Evolutionary conservation across 192 early-diverging fungal species (phyloP).

Genomic region (Coemansia sp.): DNA sequence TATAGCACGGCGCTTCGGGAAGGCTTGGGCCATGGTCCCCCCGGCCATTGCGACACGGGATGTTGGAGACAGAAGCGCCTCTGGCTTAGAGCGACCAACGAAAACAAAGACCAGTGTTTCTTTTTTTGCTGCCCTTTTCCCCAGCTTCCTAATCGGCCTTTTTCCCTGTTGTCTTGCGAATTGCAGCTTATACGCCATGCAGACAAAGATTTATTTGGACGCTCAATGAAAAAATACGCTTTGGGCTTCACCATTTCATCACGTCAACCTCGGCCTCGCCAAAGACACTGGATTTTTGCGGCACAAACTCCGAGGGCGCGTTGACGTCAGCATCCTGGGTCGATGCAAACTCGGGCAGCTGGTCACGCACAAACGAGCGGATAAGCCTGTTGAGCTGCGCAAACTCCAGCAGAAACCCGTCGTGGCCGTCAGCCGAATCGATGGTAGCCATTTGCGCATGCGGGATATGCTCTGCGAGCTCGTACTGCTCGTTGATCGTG

Average conservation of each 20-base stretch:
- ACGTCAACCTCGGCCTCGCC: conserved; percentile 75
- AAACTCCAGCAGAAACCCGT: conserved; percentile 97
- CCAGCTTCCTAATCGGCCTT: neutral
- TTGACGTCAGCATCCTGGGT: conserved; percentile 44
- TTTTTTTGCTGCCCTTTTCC: neutral
- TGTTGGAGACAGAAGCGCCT: too few relatives aligned
- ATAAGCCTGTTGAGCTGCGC: conserved; percentile 87
- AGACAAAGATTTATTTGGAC: neutral
- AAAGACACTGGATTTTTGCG: conserved; percentile 60
- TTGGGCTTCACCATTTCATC: conserved; percentile 60
- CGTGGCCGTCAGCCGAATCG: conserved; percentile 92
- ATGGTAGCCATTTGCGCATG: conserved; percentile 85
- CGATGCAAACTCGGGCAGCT: conserved; percentile 65
- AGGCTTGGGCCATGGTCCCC: too few relatives aligned
- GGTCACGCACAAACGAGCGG: conserved; percentile 72
- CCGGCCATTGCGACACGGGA: too few relatives aligned
- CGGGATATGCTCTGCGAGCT: conserved; percentile 85
- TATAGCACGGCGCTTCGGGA: too few relatives aligned
- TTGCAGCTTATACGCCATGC: neutral
- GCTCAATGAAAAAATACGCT: neutral
- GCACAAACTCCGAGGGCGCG: conserved; percentile 41
- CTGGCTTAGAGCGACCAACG: neutral
- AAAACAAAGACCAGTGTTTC: neutral
- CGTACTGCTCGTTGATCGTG: conserved; percentile 93
- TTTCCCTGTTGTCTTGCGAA: neutral